Base-by-base conservation (phyloP, 1,284 basidiomycete species). In the Golubevia pallescens region DNA sequence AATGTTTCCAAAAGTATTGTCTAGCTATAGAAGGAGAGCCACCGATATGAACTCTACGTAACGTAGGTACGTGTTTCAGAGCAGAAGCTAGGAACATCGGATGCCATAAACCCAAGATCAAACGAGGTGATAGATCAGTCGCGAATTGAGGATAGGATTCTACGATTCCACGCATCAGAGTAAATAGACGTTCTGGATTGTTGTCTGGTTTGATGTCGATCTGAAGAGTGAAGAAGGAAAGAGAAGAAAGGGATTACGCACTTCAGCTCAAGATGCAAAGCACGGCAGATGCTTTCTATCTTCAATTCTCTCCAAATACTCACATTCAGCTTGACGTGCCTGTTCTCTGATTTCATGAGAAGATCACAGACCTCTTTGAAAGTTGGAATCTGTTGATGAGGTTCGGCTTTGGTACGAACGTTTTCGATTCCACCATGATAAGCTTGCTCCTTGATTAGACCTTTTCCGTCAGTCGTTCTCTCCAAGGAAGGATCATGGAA, bases 121-220 rank as follows among this genome's bases (percentile, higher is more conserved):
- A 90, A n/a, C 96, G 90, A 0, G 95, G 95, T 1, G 93, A 94
- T 54, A 99, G 90, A 23, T 86, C 87, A 2, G 89, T 91, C 85
- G 95, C 89, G 92, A 93, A 98, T 51, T 90, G 87, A 1, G 90
- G 88, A 69, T 94, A 91, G 16, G 88, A 86, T 23, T 90, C 88
- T 65, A 99, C 90, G 68, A 90, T 89, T 56, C 87, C 87, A 86
- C 93, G 89, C 91, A 99, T 95, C 57, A 97, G 88, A 16, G 87
- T 86, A 87, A 99, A 99, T 52, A 99, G 89, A 52, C 90, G 90
- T 60, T 90, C 90, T 0, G 97, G 95, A 77, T 96, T 90, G 84
- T 97, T 98, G 81, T 94, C 92, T 52, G 93, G 90, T 87, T 99
- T 98, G 83, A 96, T 93, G 85, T 97, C 95, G 68, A 97, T 86